Evolutionary conservation across 257 asterid species (phyloP).

Genomic region (Nicotiana paniculata): DNA sequence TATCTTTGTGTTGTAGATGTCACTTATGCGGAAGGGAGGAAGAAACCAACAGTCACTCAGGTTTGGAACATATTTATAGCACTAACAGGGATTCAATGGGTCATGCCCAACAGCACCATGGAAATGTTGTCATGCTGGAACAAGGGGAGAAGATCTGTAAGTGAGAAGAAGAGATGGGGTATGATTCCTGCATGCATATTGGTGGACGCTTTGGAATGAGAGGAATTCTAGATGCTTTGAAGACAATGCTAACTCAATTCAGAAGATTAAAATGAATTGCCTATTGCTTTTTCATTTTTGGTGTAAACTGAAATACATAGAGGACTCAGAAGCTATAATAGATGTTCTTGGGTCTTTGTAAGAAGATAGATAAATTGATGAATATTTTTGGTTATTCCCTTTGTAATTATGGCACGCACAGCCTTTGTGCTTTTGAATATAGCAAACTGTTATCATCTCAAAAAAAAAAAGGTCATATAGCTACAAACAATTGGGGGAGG

Average conservation of each 20-base stretch:
- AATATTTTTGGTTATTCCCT: background rate
- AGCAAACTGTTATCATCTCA: background rate
- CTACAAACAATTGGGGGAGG: too few relatives aligned
- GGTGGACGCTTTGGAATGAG: background rate
- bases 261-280: background rate
- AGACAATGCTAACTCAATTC: background rate
- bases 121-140: background rate
- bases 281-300: background rate
- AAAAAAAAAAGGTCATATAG: too few relatives aligned
- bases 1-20: background rate
- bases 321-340: background rate
- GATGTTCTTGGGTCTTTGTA: background rate
- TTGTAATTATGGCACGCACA: background rate
- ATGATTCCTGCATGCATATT: background rate
- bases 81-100: too few relatives aligned
- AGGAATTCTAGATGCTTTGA: background rate
- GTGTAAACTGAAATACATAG: background rate
- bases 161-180: background rate
- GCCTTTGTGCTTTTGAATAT: background rate
- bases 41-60: background rate
- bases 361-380: background rate
- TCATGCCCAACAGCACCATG: background rate
- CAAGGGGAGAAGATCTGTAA: background rate
- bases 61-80: background rate
- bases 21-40: background rate